A percentile compares a stretch with the other conserved stretches of the same genome.
phyloP scores from a whole-genome alignment of 1,284 basidiomycete genomes.

The Meripilus lineatus region DNA sequence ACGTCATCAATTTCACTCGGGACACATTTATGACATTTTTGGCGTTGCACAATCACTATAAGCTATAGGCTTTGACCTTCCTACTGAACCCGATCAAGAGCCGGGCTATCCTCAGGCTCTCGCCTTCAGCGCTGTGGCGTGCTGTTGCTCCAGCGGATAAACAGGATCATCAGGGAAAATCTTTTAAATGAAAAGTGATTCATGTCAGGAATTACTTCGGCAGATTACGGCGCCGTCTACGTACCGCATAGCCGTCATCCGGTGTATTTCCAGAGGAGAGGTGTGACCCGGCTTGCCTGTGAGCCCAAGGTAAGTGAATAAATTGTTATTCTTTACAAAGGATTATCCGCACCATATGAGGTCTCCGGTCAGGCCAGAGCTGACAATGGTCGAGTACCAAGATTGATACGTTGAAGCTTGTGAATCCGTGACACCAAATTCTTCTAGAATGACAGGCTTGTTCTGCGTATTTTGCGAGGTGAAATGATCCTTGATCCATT shows the following conservation, averaged over 20 bases:
- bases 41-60: too few species aligned
- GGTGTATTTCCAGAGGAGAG: conserved; percentile 6
- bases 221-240: neutral
- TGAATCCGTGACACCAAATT: conserved; percentile 8
- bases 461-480: neutral
- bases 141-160: conserved; percentile 3
- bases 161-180: conserved; percentile 8
- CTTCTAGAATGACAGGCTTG: conserved; percentile 9
- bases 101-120: too few species aligned
- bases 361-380: conserved; percentile 7
- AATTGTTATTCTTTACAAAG: neutral
- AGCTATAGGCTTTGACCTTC: too few species aligned
- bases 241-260: conserved; percentile 7
- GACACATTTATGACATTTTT: too few species aligned
- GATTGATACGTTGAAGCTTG: conserved; percentile 5
- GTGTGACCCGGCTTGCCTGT: conserved; percentile 7
- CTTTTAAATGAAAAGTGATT: neutral
- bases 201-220: neutral
- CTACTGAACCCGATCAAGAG: too few species aligned
- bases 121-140: conserved; percentile 6
- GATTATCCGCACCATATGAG: conserved; percentile 3
- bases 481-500: conserved; percentile 8
- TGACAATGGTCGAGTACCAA: conserved; percentile 6
- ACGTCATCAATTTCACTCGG: too few species aligned
- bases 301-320: neutral